Evolutionary conservation across 2,329 filamentous ascomycete genomes (phyloP).

Genomic region (Didymella sp.): DNA sequence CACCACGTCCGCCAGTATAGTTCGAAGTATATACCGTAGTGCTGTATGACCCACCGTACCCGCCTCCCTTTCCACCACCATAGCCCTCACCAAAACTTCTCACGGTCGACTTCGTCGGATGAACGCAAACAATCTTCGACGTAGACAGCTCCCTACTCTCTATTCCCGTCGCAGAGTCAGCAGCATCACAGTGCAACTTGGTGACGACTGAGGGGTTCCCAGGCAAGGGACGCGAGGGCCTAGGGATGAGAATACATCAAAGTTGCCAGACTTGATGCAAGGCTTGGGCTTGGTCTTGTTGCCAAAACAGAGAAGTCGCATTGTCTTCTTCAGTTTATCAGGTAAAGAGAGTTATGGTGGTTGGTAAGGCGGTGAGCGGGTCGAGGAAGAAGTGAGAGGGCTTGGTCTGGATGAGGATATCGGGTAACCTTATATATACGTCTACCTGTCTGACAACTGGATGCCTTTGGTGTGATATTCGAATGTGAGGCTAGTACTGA

Average conservation of each 20-base stretch:
- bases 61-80: background rate
- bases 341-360: background rate
- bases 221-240: background rate
- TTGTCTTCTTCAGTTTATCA: background rate
- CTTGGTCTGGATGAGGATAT: background rate
- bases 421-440: background rate
- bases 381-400: background rate
- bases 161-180: background rate
- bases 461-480: slow-evolving; percentile 1
- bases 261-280: too few species aligned
- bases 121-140: background rate
- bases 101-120: background rate
- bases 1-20: background rate
- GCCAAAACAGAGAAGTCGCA: slow-evolving; percentile 14
- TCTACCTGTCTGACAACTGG: background rate
- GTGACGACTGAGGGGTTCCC: background rate
- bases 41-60: background rate
- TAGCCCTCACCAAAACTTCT: background rate
- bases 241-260: background rate
- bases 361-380: background rate
- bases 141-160: background rate
- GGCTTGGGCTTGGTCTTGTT: slow-evolving; percentile 1
- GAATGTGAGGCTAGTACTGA: slow-evolving; percentile 6
- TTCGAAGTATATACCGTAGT: background rate
- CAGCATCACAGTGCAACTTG: background rate